Conservation (phyloP, 2,329 filamentous ascomycete genomes). For the Cladophialophora exuberans region DNA sequence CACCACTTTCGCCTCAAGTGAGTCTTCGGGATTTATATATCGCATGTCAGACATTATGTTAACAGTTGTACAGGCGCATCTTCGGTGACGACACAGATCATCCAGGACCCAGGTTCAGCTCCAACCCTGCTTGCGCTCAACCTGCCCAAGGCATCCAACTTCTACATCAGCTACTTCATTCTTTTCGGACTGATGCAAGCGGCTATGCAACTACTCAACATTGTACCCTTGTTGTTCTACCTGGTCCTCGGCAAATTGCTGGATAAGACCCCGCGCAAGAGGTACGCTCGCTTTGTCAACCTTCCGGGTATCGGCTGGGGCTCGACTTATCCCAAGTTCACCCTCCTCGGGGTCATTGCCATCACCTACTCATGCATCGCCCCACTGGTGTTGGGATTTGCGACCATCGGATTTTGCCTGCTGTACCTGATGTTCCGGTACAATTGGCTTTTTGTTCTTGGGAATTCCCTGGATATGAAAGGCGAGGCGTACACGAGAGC, state of each 20-base stretch:
- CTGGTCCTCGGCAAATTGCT: conserved; percentile 28
- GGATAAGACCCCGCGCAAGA: conserved; percentile 68
- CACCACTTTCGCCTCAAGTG: conserved; percentile 72
- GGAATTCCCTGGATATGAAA: conserved; percentile 81
- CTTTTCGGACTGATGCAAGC: conserved; percentile 72
- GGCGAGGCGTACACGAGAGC: conserved; percentile 86
- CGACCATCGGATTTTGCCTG: conserved; percentile 73
- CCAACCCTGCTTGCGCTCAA: conserved; percentile 71
- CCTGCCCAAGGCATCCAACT: conserved; percentile 85
- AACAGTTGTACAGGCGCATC: conserved; percentile 64
- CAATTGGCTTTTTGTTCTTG: conserved; percentile 84
- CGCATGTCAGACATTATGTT: not conserved
- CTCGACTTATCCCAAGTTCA: conserved; percentile 78
- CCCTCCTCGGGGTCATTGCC: conserved; percentile 84
- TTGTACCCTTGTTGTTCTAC: conserved; percentile 31
- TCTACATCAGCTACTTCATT: conserved; percentile 94
- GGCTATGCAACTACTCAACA: conserved; percentile 58
- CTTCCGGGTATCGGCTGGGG: conserved; percentile 82
- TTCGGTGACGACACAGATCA: conserved; percentile 67
- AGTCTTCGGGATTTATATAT: not conserved
- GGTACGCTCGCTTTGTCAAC: conserved; percentile 74
- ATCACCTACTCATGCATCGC: conserved; percentile 87
- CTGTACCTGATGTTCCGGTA: conserved; percentile 90
- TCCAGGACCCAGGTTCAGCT: conserved; percentile 64
- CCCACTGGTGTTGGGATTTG: conserved; percentile 80